Evolutionary conservation across 2,329 filamentous ascomycete genomes (phyloP).

Genomic region (Teratosphaeria nubilosa): DNA sequence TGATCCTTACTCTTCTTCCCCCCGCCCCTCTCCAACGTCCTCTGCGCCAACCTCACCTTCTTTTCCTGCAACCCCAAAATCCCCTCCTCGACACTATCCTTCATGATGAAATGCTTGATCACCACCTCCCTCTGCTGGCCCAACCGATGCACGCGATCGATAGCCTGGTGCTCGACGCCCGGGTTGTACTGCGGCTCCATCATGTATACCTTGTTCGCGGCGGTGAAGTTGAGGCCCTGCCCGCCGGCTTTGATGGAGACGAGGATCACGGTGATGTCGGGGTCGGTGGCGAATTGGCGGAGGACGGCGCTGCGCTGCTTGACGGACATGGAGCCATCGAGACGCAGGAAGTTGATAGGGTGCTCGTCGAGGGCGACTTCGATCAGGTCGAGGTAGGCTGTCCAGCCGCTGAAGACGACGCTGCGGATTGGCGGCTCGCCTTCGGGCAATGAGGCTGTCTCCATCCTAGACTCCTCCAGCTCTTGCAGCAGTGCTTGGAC

Average conservation of each 20-base stretch:
- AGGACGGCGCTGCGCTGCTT: constrained; percentile 64
- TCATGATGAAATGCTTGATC: constrained; percentile 87
- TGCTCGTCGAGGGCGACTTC: constrained; percentile 63
- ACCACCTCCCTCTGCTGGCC: constrained; percentile 81
- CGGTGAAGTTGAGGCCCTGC: constrained; percentile 80
- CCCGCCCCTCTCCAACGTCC: constrained; percentile 57
- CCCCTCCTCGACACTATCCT: constrained; percentile 82
- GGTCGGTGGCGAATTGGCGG: constrained; percentile 64
- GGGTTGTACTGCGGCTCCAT: constrained; percentile 99
- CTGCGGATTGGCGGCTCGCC: constrained; percentile 62
- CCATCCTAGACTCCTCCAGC: constrained; percentile 53
- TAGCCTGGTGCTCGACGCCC: constrained; percentile 83
- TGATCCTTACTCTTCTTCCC: constrained; percentile 47
- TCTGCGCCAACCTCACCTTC: constrained; percentile 81
- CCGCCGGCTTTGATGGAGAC: constrained; percentile 90
- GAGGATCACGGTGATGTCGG: constrained; percentile 65
- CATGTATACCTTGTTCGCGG: constrained; percentile 78
- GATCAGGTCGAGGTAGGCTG: constrained; percentile 85
- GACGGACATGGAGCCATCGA: constrained; percentile 83
- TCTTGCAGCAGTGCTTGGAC: constrained; percentile 72
- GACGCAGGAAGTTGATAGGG: constrained; percentile 61
- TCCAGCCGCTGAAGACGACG: constrained; percentile 95
- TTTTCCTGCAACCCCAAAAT: constrained; percentile 83
- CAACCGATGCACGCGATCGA: constrained; percentile 84
- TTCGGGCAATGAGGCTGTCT: constrained; percentile 50